phyloP scores from a whole-genome alignment of 225 moss, liverwort and hornwort genomes.

The Physcomitrium patens region DNA sequence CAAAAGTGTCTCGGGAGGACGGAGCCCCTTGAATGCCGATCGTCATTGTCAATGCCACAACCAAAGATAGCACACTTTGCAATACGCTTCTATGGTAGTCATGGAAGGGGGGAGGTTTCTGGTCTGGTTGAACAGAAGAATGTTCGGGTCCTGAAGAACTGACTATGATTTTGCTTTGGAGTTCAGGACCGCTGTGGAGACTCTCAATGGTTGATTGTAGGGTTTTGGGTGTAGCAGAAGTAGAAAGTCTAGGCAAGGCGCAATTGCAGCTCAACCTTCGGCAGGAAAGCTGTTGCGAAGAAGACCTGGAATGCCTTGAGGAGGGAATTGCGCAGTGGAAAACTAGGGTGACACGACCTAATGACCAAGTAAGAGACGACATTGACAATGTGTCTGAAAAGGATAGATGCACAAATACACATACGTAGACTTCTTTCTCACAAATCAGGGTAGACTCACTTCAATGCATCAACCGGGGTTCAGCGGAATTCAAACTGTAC shows the following conservation, averaged over 20 bases:
- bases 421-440: neutral
- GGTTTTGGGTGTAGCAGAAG: neutral
- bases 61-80: conserved; percentile 40
- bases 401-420: neutral
- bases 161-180: neutral
- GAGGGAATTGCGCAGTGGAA: conserved; percentile 5
- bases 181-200: neutral
- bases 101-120: neutral
- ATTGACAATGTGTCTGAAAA: conserved; percentile 32
- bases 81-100: conserved; percentile 3
- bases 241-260: conserved; percentile 14
- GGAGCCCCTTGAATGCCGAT: conserved; percentile 65
- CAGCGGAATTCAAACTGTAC: neutral
- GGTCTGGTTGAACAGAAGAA: neutral
- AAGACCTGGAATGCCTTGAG: neutral
- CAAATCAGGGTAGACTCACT: neutral
- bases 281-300: neutral
- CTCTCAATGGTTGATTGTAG: neutral
- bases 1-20: conserved; percentile 70
- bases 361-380: conserved; percentile 40
- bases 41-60: conserved; percentile 57
- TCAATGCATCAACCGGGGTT: neutral
- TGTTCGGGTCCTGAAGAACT: neutral
- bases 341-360: conserved; percentile 30
- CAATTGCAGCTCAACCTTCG: conserved; percentile 4